These are phyloP conservation scores for Cyclotella cryptica DNA, from an alignment of 108 stramenopile species.

Conservation along the genomic window DNA sequence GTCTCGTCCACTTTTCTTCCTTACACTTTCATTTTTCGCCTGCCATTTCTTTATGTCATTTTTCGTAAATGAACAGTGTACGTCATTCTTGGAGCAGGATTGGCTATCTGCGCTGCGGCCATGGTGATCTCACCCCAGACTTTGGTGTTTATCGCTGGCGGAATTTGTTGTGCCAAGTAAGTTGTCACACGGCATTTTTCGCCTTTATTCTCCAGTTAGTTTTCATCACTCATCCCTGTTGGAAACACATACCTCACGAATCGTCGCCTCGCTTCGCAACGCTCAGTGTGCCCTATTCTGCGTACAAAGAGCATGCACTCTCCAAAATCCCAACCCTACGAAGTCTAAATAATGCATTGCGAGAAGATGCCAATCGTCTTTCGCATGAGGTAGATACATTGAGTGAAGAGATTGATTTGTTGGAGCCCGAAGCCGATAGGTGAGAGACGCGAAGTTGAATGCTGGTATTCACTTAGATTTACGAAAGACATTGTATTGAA, in stretches of 20 bases:
- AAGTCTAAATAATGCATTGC: slow-evolving; percentile 35
- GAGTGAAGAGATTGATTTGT: slow-evolving; percentile 19
- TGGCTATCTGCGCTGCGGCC: slow-evolving; percentile 15
- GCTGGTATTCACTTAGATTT: background rate
- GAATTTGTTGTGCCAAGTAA: slow-evolving; percentile 37
- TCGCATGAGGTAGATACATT: slow-evolving; percentile 28
- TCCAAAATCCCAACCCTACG: slow-evolving; percentile 36
- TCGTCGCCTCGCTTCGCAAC: background rate
- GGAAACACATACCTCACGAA: no score
- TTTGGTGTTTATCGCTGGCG: slow-evolving; percentile 31
- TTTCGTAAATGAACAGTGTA: slow-evolving; percentile 10
- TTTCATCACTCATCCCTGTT: no score
- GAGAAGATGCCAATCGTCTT: slow-evolving; percentile 39
- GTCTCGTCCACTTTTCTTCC: background rate
- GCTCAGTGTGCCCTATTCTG: slow-evolving; percentile 28
- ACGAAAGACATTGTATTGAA: background rate
- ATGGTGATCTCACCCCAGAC: slow-evolving; percentile 25
- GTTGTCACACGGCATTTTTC: no score
- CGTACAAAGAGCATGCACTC: slow-evolving; percentile 30
- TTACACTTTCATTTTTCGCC: no score
- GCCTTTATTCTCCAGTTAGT: no score
- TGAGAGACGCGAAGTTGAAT: background rate
- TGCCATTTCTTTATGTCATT: no score
- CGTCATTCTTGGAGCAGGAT: slow-evolving; percentile 5
- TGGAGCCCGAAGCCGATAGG: slow-evolving; percentile 40